These are phyloP conservation scores for Pyrus bretschneideri DNA, from an alignment of 306 rosid species.

Conservation along the genomic window DNA sequence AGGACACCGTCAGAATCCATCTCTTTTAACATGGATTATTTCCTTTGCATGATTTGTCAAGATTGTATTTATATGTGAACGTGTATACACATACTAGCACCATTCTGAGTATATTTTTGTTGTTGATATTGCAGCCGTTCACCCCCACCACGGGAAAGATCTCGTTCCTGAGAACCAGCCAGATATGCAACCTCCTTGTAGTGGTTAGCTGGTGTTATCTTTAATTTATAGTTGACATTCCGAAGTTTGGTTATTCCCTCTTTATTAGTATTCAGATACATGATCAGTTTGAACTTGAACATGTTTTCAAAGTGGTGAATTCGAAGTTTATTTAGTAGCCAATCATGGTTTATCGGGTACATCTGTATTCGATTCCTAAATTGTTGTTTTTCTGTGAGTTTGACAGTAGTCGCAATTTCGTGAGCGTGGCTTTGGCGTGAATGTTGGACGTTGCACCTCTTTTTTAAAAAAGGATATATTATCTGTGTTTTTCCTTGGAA, in stretches of 20 bases:
- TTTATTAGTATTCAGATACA: constrained; percentile 15
- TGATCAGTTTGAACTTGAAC: constrained; percentile 16
- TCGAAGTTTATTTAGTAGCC: background rate
- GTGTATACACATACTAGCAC: background rate
- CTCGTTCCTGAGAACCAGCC: constrained; percentile 38
- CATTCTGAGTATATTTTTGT: constrained; percentile 2
- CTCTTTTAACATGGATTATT: background rate
- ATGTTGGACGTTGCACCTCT: background rate
- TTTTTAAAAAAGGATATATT: background rate
- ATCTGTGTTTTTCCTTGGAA: background rate
- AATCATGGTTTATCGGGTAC: constrained; percentile 9
- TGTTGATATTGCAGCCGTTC: constrained; percentile 53
- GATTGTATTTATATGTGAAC: background rate
- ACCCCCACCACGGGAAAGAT: constrained; percentile 44
- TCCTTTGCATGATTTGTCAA: background rate
- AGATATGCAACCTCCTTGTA: constrained; percentile 15
- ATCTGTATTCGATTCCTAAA: background rate
- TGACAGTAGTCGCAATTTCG: background rate
- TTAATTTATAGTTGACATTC: constrained; percentile 20
- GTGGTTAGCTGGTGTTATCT: constrained; percentile 29
- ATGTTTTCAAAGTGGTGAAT: background rate
- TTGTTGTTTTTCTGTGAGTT: background rate
- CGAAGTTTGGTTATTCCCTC: constrained; percentile 4
- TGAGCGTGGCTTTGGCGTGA: background rate
- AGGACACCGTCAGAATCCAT: background rate